Evolutionary conservation across 2,329 filamentous ascomycete genomes (phyloP), one percentile per base, ranked within the genome.

Genomic region (Magnaporthiopsis rhizophila): DNA sequence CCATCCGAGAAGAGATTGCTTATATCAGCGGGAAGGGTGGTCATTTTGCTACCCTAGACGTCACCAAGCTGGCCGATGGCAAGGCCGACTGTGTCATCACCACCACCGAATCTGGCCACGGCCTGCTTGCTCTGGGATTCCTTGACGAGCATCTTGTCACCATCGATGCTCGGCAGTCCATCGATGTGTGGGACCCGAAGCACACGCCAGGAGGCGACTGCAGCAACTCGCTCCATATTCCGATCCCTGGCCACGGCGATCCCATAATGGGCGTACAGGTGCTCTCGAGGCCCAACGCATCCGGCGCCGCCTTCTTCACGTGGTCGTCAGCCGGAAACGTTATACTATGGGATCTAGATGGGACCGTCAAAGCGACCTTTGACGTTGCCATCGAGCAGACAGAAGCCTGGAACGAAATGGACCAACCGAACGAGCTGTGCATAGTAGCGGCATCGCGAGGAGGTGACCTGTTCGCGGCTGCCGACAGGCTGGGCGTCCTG

Each of bases 401-500:
- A 21, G 75, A 78, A 34, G 71, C 77, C 4, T 79, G 80, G 56
- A 76, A 79, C 60, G 83, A 88, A 21, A 71, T 81, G 57, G 84
- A 86, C 13, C 69, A 77, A 1, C 69, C 75, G 9, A 89, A 89
- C 68, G 85, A 88, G 69, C 77, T 89, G 61, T 82, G 82, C 4
- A 82, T 83, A 68, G 83, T 86, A 58, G 80, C 81, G 65, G 82
- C 88, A 21, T 87, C 88, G 1, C 78, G 80, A 32, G 80, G 85
- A 56, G 88, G 85, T 38, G 82, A 83, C 59, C 82, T 87, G 58
- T 85, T 98, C 66, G 83, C 93, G n/a, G 86, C 90, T 3, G 94
- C 92, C 7, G 95, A 99, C 75, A 91, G 87, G 70, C 85, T 90
- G 66, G 95, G 95, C n/a, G 85, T 96, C 18, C 76, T 99, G 57